Conservation (phyloP, 23 red algal species). For the Gracilaria caudata region DNA sequence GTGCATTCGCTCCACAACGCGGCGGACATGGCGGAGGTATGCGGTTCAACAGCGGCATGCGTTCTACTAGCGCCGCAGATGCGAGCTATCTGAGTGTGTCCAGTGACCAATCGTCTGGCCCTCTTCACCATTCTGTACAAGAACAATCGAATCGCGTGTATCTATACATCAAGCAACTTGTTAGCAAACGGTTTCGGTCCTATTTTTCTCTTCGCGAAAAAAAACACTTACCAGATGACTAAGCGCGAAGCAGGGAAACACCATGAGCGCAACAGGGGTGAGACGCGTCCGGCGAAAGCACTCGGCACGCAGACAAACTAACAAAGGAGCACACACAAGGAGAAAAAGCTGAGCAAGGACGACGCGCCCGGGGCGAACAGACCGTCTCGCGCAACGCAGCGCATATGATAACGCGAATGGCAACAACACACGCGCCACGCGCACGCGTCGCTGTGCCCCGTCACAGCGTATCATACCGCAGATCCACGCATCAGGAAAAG, state of each 20-base stretch:
- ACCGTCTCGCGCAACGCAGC: too few species aligned
- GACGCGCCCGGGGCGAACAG: too few species aligned
- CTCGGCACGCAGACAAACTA: not conserved
- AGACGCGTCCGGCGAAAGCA: not conserved
- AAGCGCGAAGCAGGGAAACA: conserved; percentile 1
- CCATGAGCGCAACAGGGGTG: not conserved
- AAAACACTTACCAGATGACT: not conserved
- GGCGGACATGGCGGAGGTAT: conserved; percentile 41
- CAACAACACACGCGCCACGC: not conserved
- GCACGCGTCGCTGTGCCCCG: too few species aligned
- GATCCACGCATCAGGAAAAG: not conserved
- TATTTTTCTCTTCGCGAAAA: not conserved
- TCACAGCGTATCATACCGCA: too few species aligned
- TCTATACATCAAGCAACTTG: not conserved
- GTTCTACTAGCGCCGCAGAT: conserved; percentile 28
- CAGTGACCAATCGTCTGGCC: conserved; percentile 23
- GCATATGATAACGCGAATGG: too few species aligned
- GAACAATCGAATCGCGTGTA: conserved; percentile 33
- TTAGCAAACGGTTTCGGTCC: not conserved
- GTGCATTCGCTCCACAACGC: conserved; percentile 49
- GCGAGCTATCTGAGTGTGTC: conserved; percentile 34
- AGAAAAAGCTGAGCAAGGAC: too few species aligned
- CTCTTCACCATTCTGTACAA: conserved; percentile 71
- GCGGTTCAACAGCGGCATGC: not conserved
- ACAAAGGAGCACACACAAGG: not conserved